These are phyloP conservation scores for Pseudovirgaria hyperparasitica DNA, from an alignment of 2,329 filamentous ascomycete species.

Conservation along the genomic window DNA sequence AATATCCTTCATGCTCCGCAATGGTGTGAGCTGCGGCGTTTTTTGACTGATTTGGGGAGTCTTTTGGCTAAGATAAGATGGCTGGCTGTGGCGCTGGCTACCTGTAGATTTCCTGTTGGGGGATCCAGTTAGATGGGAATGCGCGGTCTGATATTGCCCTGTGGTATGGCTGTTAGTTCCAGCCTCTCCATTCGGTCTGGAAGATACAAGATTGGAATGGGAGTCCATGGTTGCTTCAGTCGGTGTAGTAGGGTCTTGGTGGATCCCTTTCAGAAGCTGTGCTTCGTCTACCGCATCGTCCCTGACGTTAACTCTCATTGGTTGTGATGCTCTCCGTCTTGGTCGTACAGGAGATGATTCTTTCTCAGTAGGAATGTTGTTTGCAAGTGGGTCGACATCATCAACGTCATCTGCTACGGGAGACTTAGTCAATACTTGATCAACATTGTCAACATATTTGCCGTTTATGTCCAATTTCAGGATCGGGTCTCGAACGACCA, in stretches of 20 bases:
- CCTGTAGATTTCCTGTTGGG: constrained; percentile 8
- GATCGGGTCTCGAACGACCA: constrained; percentile 1
- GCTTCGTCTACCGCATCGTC: not conserved
- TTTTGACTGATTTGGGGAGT: constrained; percentile 4
- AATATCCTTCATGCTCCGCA: constrained; percentile 23
- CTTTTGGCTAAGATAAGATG: too few species aligned
- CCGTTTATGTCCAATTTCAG: constrained; percentile 1
- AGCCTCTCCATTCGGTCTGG: not conserved
- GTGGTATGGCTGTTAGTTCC: constrained; percentile 11
- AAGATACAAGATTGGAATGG: constrained; percentile 2
- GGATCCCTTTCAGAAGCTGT: too few species aligned
- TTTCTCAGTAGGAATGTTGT: too few species aligned
- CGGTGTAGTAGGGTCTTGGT: too few species aligned
- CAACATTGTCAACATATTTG: not conserved
- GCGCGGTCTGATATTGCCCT: constrained; percentile 20
- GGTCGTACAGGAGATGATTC: constrained; percentile 35
- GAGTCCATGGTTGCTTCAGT: constrained; percentile 1
- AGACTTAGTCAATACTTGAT: too few species aligned
- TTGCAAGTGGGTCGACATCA: too few species aligned
- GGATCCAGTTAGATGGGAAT: constrained; percentile 22
- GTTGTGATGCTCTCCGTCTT: constrained; percentile 21
- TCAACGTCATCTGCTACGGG: too few species aligned
- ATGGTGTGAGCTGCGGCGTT: too few species aligned
- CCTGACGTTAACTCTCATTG: not conserved
- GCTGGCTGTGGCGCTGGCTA: constrained; percentile 1